phyloP scores from a whole-genome alignment of 129 eudicot genomes.

The Lactuca saligna region DNA sequence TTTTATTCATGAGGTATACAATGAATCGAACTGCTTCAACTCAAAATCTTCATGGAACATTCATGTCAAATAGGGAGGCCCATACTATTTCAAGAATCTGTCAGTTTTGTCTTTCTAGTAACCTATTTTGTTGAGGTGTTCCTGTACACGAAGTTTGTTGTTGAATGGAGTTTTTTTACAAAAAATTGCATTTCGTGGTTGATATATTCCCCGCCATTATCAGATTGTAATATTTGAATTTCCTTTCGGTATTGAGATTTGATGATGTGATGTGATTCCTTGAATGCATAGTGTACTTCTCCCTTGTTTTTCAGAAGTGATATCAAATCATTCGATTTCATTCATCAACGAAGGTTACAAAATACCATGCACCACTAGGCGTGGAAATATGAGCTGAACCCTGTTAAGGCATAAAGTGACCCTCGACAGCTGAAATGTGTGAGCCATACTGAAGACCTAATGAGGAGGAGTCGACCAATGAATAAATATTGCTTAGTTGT shows the following conservation, averaged over 20 bases:
- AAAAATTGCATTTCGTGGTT: not conserved
- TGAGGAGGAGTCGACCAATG: no score
- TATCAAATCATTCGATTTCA: conserved; percentile 5
- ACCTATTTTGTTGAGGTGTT: conserved; percentile 1
- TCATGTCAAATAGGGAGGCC: no score
- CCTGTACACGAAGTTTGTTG: not conserved
- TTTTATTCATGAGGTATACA: no score
- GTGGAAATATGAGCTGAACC: not conserved
- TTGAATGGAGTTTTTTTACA: not conserved
- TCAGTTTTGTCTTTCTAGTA: not conserved
- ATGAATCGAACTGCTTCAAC: no score
- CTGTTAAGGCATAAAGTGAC: not conserved
- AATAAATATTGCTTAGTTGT: no score
- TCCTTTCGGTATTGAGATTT: not conserved
- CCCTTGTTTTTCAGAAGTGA: not conserved
- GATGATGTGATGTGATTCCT: not conserved
- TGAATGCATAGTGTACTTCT: not conserved
- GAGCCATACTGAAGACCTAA: no score
- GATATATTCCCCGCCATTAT: not conserved
- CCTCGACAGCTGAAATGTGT: no score
- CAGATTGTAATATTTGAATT: conserved; percentile 1
- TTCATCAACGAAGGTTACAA: conserved; percentile 15
- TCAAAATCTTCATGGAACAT: no score
- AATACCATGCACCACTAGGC: not conserved
- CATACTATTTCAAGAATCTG: no score